These are phyloP conservation scores for Cinnamomum chago DNA, from an alignment of 164 flowering plant species.

Conservation along the genomic window DNA sequence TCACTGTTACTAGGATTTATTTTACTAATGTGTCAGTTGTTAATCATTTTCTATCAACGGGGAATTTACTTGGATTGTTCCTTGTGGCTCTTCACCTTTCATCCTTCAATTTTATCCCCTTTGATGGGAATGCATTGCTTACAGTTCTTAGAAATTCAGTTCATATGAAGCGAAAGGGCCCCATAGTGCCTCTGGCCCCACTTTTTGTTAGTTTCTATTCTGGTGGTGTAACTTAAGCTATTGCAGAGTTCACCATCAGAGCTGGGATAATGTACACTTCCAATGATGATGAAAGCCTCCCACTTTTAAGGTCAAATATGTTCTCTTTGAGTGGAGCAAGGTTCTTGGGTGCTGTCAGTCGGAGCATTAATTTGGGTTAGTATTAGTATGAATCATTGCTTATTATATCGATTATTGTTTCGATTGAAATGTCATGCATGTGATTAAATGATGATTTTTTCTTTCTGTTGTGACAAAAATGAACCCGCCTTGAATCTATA, in stretches of 20 bases:
- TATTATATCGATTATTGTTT: no score
- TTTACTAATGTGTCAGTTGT: no score
- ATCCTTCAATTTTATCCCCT: no score
- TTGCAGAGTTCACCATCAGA: constrained; percentile 72
- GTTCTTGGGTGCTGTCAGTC: constrained; percentile 75
- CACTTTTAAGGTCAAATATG: constrained; percentile 50
- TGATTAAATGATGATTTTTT: neutral
- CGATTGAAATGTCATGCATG: neutral
- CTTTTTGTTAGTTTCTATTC: neutral
- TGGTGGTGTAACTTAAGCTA: constrained; percentile 40
- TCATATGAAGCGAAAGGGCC: no score
- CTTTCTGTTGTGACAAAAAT: neutral
- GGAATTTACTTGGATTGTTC: no score
- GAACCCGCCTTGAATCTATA: neutral
- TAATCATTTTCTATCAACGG: no score
- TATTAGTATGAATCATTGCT: neutral
- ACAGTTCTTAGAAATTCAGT: no score
- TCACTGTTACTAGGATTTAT: no score
- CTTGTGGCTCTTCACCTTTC: no score
- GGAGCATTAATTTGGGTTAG: constrained; percentile 85
- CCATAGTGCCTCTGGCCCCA: neutral
- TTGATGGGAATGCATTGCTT: no score
- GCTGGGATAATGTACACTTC: constrained; percentile 92
- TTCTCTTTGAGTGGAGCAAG: constrained; percentile 78
- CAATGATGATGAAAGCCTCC: constrained; percentile 30